Evolutionary conservation across 2,329 filamentous ascomycete species (phyloP).

Genomic region (Lasiodiplodia sp.): DNA sequence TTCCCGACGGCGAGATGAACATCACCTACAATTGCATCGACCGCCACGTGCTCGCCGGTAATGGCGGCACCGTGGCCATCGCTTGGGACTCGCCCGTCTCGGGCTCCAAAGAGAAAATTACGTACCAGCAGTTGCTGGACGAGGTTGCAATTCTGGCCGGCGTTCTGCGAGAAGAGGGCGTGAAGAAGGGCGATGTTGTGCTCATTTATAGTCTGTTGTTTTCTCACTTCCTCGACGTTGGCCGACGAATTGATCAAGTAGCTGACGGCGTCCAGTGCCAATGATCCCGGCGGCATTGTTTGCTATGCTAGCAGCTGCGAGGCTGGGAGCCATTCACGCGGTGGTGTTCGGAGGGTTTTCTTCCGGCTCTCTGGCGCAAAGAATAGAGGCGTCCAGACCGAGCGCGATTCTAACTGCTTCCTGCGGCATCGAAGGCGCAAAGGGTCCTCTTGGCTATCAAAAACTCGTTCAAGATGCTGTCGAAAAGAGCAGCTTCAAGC

Average conservation of each 20-base stretch:
- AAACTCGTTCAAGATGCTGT: constrained; percentile 79
- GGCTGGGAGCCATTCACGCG: constrained; percentile 86
- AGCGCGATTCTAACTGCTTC: constrained; percentile 84
- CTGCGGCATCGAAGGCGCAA: constrained; percentile 87
- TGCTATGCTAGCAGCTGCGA: constrained; percentile 80
- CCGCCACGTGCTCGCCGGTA: constrained; percentile 82
- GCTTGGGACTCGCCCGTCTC: constrained; percentile 90
- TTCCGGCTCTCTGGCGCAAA: constrained; percentile 79
- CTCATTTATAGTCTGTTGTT: constrained; percentile 78
- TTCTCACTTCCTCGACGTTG: neutral
- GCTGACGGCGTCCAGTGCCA: constrained; percentile 68
- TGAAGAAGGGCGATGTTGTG: constrained; percentile 84
- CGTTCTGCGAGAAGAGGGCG: constrained; percentile 81
- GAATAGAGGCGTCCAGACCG: constrained; percentile 83
- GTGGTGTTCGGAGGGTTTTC: constrained; percentile 96
- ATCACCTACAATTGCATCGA: constrained; percentile 94
- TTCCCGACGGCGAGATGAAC: constrained; percentile 84
- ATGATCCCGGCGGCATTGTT: constrained; percentile 93
- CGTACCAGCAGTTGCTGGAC: constrained; percentile 76
- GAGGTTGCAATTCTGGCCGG: constrained; percentile 86
- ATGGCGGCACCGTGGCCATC: constrained; percentile 77
- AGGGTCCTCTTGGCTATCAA: constrained; percentile 79
- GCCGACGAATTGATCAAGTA: neutral
- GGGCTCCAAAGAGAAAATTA: constrained; percentile 72
- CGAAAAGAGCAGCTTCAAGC: constrained; percentile 72